Evolutionary conservation across 2,329 filamentous ascomycete species (phyloP), one percentile per base, ranked within the genome.

Genomic region (Exophiala alcalophila): DNA sequence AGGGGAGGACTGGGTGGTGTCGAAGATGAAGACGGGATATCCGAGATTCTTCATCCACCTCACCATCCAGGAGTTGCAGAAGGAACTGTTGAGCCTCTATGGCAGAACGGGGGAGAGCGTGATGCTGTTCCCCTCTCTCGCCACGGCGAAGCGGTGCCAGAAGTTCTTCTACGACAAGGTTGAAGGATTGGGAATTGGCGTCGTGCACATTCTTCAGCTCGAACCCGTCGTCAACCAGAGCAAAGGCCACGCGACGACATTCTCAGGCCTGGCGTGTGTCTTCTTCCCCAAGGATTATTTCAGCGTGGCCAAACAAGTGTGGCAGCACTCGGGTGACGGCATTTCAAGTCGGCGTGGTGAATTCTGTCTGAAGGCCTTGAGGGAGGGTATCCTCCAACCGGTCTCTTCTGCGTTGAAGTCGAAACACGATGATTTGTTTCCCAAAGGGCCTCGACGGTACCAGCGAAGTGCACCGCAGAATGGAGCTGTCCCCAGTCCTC

Each of bases 261-360:
- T 69, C 2, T 81, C 83, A 0, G 71, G 74, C 7, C 69, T 90
- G 15, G 84, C 77, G 1, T 81, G 81, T 16, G 81, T 95, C 3
- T 61, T 97, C 28, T 88, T 84, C 56, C 78, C 82, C 0, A 70
- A 76, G 31, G 77, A 81, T 9, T 67, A 80, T 12, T 90, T 83
- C 56, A 67, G 78, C 4, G 65, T 85, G 46, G 86, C 88, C n/a
- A 97, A 96, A 64, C 79, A 89, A 58, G 96, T 94, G 59, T 98
- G 92, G 92, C 92, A 97, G 63, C 92, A 98, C 64, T 85, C 86
- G 1, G 92, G 92, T 14, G 90, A 95, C 49, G 92, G 92, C 11
- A 75, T 95, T 10, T 96, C 90, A 1, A 96, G 90, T 62, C 82
- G 92, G 35, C 80, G 89, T 27, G 90, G 88, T 23, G 91, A 96